Percentiles rank a stretch among this genome's conserved stretches.
phyloP scores from a whole-genome alignment of 305 asterid genomes.

The Fraxinus angustifolia region DNA sequence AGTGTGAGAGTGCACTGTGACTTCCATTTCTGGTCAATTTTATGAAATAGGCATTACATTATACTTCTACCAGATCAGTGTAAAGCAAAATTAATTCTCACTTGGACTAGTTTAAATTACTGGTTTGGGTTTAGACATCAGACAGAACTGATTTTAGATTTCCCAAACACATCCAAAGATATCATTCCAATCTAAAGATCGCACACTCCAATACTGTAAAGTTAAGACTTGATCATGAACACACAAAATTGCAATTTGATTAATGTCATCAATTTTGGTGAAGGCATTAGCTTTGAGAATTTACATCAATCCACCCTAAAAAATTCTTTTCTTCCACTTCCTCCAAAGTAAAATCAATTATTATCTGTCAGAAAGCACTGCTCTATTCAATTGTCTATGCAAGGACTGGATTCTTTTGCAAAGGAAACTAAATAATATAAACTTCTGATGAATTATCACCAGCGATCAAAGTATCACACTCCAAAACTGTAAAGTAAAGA shows the following conservation, averaged over 20 bases:
- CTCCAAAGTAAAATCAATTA: background rate
- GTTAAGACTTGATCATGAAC: background rate
- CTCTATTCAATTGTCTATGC: background rate
- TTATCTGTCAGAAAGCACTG: background rate
- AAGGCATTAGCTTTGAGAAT: background rate
- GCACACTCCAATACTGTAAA: background rate
- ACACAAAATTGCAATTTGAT: background rate
- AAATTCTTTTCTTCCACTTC: background rate
- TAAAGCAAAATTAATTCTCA: background rate
- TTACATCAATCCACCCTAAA: background rate
- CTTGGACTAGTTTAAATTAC: background rate
- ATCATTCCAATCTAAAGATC: background rate
- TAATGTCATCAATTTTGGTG: background rate
- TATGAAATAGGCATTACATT: background rate
- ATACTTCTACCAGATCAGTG: background rate
- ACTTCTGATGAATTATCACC: background rate
- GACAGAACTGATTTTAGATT: background rate
- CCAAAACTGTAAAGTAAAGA: slow-evolving; percentile 5
- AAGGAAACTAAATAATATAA: background rate
- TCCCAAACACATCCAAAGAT: background rate
- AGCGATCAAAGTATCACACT: background rate
- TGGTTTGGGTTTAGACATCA: background rate
- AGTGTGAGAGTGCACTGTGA: background rate
- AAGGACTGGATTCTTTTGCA: slow-evolving; percentile 5
- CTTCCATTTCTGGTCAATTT: background rate